phyloP scores from a whole-genome alignment of 495 filamentous ascomycete species.

The Glonium stellatum region DNA sequence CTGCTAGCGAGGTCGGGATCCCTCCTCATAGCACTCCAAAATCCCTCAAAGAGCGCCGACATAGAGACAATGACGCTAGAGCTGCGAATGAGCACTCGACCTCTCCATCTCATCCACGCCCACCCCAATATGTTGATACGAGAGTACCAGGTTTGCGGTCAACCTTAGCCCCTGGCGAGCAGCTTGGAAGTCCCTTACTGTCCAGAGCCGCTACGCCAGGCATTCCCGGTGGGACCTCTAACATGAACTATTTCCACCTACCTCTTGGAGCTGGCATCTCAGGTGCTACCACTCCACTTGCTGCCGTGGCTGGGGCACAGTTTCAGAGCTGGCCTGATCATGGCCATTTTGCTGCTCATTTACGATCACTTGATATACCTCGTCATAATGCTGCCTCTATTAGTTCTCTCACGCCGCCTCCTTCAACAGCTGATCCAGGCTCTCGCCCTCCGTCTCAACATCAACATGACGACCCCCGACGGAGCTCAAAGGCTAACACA shows the following conservation, averaged over 20 bases:
- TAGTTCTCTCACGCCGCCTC: conserved; percentile 34
- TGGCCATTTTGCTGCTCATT: conserved; percentile 18
- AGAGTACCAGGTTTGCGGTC: conserved; percentile 23
- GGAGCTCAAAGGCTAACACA: conserved; percentile 15
- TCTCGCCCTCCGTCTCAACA: conserved; percentile 36
- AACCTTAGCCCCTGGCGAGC: conserved; percentile 21
- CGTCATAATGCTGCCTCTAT: conserved; percentile 28
- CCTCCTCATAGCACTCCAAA: conserved; percentile 8
- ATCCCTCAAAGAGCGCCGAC: conserved; percentile 19
- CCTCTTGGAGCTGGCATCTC: conserved; percentile 72
- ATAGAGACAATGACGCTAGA: conserved; percentile 3
- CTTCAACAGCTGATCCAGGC: conserved; percentile 27
- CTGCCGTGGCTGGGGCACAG: conserved; percentile 68
- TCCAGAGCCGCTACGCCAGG: conserved; percentile 62
- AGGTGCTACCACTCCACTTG: conserved; percentile 79
- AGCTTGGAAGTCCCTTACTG: conserved; percentile 42
- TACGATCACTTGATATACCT: conserved; percentile 15
- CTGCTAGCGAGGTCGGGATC: conserved; percentile 22
- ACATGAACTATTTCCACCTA: conserved; percentile 84
- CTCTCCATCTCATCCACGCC: conserved; percentile 3
- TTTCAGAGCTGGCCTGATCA: conserved; percentile 46
- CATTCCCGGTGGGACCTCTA: conserved; percentile 79
- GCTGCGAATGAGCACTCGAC: conserved; percentile 3
- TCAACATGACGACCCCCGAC: conserved; percentile 13
- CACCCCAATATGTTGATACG: conserved; percentile 20